A percentile compares a stretch with the other conserved stretches of the same genome.
These are phyloP conservation scores for Colletotrichum acutatum DNA, from an alignment of 2,329 filamentous ascomycete genomes.

Conservation along the genomic window DNA sequence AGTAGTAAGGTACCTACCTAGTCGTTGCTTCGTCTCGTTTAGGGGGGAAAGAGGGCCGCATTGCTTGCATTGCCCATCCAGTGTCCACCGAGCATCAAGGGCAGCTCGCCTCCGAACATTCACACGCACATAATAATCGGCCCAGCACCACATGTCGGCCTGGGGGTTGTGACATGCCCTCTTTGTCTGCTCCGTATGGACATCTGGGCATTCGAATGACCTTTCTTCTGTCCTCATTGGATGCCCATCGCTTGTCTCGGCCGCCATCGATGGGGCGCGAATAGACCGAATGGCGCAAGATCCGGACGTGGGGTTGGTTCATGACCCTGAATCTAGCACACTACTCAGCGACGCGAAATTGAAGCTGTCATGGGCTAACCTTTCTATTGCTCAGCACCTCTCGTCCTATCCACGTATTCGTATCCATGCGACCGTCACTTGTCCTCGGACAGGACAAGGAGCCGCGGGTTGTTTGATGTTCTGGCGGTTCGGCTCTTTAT, in stretches of 20 bases:
- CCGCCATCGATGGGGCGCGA: conserved; percentile 1
- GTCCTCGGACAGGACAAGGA: not conserved
- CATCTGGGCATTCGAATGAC: conserved; percentile 15
- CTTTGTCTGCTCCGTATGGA: not conserved
- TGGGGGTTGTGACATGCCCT: not conserved
- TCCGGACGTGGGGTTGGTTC: conserved; percentile 6
- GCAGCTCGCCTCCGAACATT: not conserved
- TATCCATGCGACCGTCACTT: not conserved
- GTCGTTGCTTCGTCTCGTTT: conserved; percentile 17
- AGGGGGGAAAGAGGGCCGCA: not conserved
- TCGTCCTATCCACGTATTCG: conserved; percentile 1
- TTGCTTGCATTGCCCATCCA: not conserved
- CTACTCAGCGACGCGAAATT: not conserved
- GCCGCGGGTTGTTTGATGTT: not conserved
- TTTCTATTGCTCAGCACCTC: not conserved
- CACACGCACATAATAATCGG: conserved; percentile 13
- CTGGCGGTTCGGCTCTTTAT: not conserved
- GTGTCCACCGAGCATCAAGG: not conserved
- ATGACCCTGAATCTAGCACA: conserved; percentile 3
- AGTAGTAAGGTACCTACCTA: not conserved
- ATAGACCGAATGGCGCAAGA: conserved; percentile 9
- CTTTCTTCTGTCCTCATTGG: conserved; percentile 8
- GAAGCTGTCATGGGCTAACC: not conserved
- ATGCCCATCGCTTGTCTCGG: conserved; percentile 6
- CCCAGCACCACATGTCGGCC: conserved; percentile 15